Evolutionary conservation across 2,329 filamentous ascomycete genomes (phyloP), one percentile per base, ranked within the genome.

Genomic region (Paramyrothecium sp.): DNA sequence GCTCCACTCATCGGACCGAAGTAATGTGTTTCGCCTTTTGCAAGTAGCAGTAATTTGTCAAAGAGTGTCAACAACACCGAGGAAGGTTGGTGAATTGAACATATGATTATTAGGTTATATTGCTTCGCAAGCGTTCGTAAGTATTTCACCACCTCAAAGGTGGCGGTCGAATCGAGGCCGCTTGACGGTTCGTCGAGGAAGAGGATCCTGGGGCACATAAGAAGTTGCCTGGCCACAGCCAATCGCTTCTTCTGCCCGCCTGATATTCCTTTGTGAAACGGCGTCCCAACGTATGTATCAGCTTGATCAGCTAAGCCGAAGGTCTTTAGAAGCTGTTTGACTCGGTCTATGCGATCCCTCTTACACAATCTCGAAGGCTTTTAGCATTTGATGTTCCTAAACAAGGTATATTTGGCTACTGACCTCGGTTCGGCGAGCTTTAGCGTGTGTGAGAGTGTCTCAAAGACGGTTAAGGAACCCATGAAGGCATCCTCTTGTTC

Each of bases 401-500:
- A 16, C 33, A 38, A 38, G 16, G 16, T 8, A 38, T 38, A 16
- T 8, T 38, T 16, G 33, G 16, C 16, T 38, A 16, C 16, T 38
- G 33, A 84, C 83, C 77, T 79, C 1, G 81, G 68, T 71, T 64
- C 89, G 65, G 58, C 87, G 74, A 96, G 81, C 26, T 88, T 83
- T 0, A 91, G 89, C 0, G 90, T 88, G 70, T 96, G 96, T 60
- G 86, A 76, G 58, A 96, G 75, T 0, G 91, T 96, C 76, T 96
- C 92, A 23, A 83, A 79, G 10, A 94, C 90, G 0, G 91, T 96
- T 61, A 96, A 77, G 0, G 89, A 89, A 3, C 91, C 92, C 53
- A 94, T 89, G 13, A 96, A 79, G 1, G 90, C 88, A 76, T 96
- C 92, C 62, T 96, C 91, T 71, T 96, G 92, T 75, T 96, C 92